Evolutionary conservation across 306 rosid genomes (phyloP).

Genomic region (Pueraria montana): DNA sequence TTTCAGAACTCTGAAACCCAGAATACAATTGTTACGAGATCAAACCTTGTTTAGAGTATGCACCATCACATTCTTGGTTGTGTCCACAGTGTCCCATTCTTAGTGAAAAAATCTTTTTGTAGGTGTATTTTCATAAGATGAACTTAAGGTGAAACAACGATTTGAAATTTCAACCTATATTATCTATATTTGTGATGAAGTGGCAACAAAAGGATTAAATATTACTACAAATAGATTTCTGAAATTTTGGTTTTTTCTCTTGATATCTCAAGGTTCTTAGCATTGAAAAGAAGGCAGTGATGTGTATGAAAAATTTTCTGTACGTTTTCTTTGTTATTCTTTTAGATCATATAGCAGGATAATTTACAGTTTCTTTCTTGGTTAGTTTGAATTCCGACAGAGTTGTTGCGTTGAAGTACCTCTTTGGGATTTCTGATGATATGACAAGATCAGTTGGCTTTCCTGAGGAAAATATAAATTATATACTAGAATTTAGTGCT

Average conservation of each 20-base stretch:
- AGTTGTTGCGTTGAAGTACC: constrained; percentile 74
- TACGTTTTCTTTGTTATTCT: constrained; percentile 15
- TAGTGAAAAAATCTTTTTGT: not conserved
- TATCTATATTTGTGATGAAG: not conserved
- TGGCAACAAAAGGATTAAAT: constrained; percentile 1
- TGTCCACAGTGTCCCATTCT: not conserved
- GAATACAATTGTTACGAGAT: not conserved
- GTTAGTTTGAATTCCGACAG: constrained; percentile 77
- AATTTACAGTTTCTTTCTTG: constrained; percentile 63
- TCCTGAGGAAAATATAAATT: constrained; percentile 74
- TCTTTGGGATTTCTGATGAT: constrained; percentile 83
- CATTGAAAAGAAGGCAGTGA: constrained; percentile 3
- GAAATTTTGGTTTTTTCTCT: constrained; percentile 14
- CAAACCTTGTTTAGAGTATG: constrained; percentile 15
- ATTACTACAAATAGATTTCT: not conserved
- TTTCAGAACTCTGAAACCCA: constrained; percentile 2
- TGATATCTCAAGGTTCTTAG: constrained; percentile 23
- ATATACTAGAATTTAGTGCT: constrained; percentile 65
- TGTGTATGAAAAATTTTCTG: not conserved
- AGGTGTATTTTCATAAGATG: constrained; percentile 2
- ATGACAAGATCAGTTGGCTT: constrained; percentile 57
- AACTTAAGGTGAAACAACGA: not conserved
- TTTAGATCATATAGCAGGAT: constrained; percentile 40
- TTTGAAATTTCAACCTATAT: not conserved
- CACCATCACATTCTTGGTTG: not conserved